These are phyloP conservation scores for Picea mariana DNA, from an alignment of 83 land plant species.

Conservation along the genomic window DNA sequence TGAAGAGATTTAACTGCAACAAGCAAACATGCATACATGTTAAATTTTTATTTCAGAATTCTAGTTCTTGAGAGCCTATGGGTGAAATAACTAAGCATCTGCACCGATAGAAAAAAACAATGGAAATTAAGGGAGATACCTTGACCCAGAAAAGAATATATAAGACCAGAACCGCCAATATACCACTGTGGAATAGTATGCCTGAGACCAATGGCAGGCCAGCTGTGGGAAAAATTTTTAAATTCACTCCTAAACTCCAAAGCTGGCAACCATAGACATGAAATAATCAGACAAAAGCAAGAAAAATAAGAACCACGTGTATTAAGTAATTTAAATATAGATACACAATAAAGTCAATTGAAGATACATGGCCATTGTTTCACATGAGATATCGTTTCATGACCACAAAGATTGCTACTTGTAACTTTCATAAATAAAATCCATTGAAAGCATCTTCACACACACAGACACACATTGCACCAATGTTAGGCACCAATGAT, in stretches of 20 bases:
- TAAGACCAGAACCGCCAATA: conserved; percentile 53
- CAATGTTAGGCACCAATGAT: too few relatives aligned
- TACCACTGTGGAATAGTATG: conserved; percentile 60
- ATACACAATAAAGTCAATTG: neutral
- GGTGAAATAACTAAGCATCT: neutral
- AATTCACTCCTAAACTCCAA: conserved; percentile 48
- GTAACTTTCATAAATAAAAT: neutral
- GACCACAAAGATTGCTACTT: neutral
- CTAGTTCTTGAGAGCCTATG: neutral
- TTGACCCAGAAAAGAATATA: conserved; percentile 72
- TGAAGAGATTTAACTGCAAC: conserved; percentile 14
- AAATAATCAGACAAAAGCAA: neutral
- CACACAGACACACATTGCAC: too few relatives aligned
- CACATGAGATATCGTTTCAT: neutral
- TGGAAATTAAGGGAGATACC: conserved; percentile 29
- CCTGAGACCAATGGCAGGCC: conserved; percentile 44
- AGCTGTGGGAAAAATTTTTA: conserved; percentile 61
- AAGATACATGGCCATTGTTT: neutral
- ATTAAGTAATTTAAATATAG: neutral
- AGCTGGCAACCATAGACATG: conserved; percentile 32
- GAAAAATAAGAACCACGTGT: too few relatives aligned
- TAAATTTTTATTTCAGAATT: neutral
- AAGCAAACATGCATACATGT: neutral
- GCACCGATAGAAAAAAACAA: neutral
- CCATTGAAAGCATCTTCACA: too few relatives aligned